Conservation (phyloP, 805 yeast genomes). For the Metschnikowia cubensis region DNA sequence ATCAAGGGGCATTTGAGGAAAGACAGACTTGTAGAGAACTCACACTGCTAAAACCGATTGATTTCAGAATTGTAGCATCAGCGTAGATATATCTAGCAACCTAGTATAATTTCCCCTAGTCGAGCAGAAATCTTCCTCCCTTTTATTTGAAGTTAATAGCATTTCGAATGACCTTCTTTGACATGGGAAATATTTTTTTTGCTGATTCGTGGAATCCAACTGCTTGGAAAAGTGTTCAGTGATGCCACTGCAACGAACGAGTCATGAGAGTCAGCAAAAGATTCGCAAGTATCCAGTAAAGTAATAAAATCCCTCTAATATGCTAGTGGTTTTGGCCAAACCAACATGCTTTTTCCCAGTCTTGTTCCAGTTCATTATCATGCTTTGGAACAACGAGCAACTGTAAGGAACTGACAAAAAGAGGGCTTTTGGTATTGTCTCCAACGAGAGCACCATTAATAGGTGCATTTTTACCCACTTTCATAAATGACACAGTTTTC, state of each 20-base stretch:
- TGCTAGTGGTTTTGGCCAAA: slow-evolving; percentile 38
- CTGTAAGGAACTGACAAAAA: slow-evolving; percentile 69
- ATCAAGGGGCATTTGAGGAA: too few species aligned
- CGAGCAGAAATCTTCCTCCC: too few species aligned
- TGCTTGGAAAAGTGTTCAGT: slow-evolving; percentile 36
- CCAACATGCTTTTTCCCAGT: slow-evolving; percentile 64
- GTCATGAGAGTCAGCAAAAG: background rate
- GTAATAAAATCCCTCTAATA: background rate
- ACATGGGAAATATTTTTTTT: too few species aligned
- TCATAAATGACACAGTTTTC: slow-evolving; percentile 73
- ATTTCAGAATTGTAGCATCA: too few species aligned
- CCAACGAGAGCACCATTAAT: slow-evolving; percentile 61
- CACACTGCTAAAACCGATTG: too few species aligned
- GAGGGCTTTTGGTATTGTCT: slow-evolving; percentile 62
- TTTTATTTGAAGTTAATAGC: too few species aligned
- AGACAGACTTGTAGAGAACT: too few species aligned
- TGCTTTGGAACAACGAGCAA: slow-evolving; percentile 79
- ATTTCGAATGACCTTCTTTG: too few species aligned
- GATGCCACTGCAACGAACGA: background rate
- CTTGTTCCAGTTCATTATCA: slow-evolving; percentile 58
- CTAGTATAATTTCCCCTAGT: too few species aligned
- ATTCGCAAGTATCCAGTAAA: background rate
- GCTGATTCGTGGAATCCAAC: too few species aligned
- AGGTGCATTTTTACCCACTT: slow-evolving; percentile 73
- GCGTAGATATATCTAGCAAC: too few species aligned